A percentile compares a stretch with the other conserved stretches of the same genome.
Evolutionary conservation across 768 basidiomycete species (phyloP).

Genomic region (Tricholoma sp.): DNA sequence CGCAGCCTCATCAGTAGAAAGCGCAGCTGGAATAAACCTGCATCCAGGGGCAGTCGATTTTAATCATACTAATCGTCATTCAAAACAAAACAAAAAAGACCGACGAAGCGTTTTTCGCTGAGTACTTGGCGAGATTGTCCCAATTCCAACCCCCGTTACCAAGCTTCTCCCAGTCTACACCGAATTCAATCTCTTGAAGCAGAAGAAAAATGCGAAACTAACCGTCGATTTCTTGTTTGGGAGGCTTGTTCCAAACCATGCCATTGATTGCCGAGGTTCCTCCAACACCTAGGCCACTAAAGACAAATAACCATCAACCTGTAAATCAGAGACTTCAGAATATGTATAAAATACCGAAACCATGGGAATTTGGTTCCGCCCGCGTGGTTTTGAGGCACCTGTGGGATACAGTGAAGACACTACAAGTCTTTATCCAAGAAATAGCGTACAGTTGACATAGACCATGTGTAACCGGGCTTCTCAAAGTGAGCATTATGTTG

Average conservation of each 20-base stretch:
- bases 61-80: neutral
- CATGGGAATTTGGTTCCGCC: too few species aligned
- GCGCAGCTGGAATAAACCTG: neutral
- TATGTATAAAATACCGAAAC: too few species aligned
- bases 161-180: slow-evolving; percentile 26
- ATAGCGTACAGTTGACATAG: neutral
- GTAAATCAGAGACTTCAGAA: too few species aligned
- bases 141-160: slow-evolving; percentile 53
- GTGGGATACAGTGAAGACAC: too few species aligned
- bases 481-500: neutral
- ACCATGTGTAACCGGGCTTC: neutral
- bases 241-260: too few species aligned
- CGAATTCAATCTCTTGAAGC: neutral
- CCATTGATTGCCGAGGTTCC: too few species aligned
- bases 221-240: slow-evolving; percentile 17
- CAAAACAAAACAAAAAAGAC: neutral
- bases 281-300: too few species aligned
- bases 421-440: neutral
- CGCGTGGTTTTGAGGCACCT: too few species aligned
- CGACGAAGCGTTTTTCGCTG: neutral
- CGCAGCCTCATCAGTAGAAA: neutral
- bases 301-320: too few species aligned
- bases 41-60: neutral
- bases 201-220: slow-evolving; percentile 8
- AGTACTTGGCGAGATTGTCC: slow-evolving; percentile 33